phyloP scores from a whole-genome alignment of 805 yeast species.

The Clavispora phyllophila region DNA sequence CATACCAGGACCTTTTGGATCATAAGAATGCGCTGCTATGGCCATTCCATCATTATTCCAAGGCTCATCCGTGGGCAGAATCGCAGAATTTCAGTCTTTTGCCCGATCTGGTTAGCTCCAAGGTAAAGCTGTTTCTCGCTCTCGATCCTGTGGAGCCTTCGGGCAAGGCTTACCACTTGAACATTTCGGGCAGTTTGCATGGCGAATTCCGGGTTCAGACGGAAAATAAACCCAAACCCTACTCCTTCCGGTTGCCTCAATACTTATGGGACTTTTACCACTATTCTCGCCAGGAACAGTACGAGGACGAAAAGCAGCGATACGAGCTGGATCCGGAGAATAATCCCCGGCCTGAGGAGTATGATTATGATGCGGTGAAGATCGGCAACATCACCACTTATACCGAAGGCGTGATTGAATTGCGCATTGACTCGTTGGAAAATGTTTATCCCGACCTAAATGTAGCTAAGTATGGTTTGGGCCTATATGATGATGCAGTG shows the following conservation, averaged over 20 bases:
- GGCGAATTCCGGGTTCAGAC: conserved; percentile 34
- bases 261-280: conserved; percentile 28
- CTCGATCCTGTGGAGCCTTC: conserved; percentile 6
- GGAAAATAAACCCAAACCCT: conserved; percentile 10
- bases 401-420: conserved; percentile 21
- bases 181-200: conserved; percentile 44
- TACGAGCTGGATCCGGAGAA: conserved; percentile 25
- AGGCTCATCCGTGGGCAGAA: conserved; percentile 42
- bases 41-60: conserved; percentile 47
- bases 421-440: conserved; percentile 18
- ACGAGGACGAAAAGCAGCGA: conserved; percentile 21
- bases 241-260: conserved; percentile 22
- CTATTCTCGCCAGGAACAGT: conserved; percentile 18
- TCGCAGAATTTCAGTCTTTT: conserved; percentile 51
- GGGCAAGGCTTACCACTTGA: conserved; percentile 29
- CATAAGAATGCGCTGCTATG: conserved; percentile 46
- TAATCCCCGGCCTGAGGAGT: conserved; percentile 16
- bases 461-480: conserved; percentile 5
- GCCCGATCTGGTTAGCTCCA: conserved; percentile 50
- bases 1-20: conserved; percentile 53
- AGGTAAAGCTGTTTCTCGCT: conserved; percentile 53
- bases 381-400: conserved; percentile 26
- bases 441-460: conserved; percentile 22
- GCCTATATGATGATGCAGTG: conserved; percentile 27
- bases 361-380: conserved; percentile 8